Percentiles rank a stretch among this genome's conserved stretches.
phyloP scores from a whole-genome alignment of 208 protist genomes.

The Acanthamoeba culbertsoni region DNA sequence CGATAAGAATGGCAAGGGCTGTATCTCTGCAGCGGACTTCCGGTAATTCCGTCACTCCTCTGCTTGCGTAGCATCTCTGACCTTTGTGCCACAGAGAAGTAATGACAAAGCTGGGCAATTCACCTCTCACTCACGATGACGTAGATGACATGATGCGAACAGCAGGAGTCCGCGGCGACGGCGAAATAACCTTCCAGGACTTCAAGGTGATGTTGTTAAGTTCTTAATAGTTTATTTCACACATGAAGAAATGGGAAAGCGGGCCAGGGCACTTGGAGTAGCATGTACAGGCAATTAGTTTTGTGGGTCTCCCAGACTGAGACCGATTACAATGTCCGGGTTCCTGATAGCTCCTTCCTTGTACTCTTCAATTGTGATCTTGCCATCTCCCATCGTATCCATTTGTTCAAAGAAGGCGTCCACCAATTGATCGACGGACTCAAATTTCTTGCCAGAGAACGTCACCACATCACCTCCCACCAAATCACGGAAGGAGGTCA shows the following conservation, averaged over 20 bases:
- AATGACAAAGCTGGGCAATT: slow-evolving; percentile 89
- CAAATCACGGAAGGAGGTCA: slow-evolving; percentile 88
- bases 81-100: slow-evolving; percentile 59
- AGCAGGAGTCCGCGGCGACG: slow-evolving; percentile 83
- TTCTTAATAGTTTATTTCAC: background rate
- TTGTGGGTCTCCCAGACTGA: background rate
- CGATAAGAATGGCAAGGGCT: slow-evolving; percentile 78
- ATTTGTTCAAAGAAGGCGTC: background rate
- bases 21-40: slow-evolving; percentile 85
- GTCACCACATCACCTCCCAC: slow-evolving; percentile 58
- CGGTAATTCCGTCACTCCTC: slow-evolving; percentile 60
- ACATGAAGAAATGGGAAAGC: too few species aligned
- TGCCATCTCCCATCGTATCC: background rate
- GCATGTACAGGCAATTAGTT: background rate
- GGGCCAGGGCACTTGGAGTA: too few species aligned
- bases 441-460: slow-evolving; percentile 15
- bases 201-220: slow-evolving; percentile 82
- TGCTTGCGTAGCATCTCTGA: background rate
- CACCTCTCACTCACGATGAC: slow-evolving; percentile 85
- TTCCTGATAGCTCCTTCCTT: slow-evolving; percentile 66
- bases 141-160: slow-evolving; percentile 88
- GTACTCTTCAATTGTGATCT: slow-evolving; percentile 42
- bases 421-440: slow-evolving; percentile 4
- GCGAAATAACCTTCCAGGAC: slow-evolving; percentile 86
- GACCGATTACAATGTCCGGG: slow-evolving; percentile 72